A percentile compares a stretch with the other conserved stretches of the same genome.
phyloP scores from a whole-genome alignment of 306 rosid species.

The Cicer cuneatum region DNA sequence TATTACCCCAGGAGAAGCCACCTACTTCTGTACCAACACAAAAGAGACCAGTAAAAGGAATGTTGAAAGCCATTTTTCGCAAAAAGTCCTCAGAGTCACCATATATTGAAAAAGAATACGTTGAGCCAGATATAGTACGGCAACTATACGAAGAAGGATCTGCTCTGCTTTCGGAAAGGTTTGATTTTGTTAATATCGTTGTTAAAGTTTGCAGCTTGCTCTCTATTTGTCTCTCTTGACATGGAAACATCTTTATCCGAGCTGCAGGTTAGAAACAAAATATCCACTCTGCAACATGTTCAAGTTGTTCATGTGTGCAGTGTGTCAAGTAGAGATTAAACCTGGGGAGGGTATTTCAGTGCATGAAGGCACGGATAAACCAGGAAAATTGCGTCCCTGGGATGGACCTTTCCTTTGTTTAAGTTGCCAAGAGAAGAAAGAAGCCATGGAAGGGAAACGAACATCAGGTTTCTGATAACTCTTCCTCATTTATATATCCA shows the following conservation, averaged over 20 bases:
- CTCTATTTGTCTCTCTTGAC: conserved; percentile 42
- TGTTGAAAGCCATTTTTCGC: conserved; percentile 84
- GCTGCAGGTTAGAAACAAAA: conserved; percentile 88
- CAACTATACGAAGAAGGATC: conserved; percentile 97
- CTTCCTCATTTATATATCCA: conserved; percentile 28
- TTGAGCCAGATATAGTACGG: conserved; percentile 80
- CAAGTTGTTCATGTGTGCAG: conserved; percentile 92
- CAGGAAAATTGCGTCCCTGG: conserved; percentile 85
- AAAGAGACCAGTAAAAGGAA: conserved; percentile 78
- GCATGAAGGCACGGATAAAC: conserved; percentile 63
- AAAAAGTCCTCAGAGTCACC: conserved; percentile 75
- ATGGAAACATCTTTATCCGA: conserved; percentile 37
- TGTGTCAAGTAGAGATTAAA: conserved; percentile 91
- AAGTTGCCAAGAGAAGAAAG: conserved; percentile 96
- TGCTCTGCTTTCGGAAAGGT: conserved; percentile 96
- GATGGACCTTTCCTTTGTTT: conserved; percentile 96
- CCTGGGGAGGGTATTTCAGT: conserved; percentile 96
- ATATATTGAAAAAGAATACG: conserved; percentile 65
- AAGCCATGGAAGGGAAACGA: conserved; percentile 98
- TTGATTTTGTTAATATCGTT: conserved; percentile 32
- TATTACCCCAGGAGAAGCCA: conserved; percentile 80
- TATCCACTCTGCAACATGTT: conserved; percentile 99
- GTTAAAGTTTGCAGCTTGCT: conserved; percentile 20
- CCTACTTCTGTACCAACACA: conserved; percentile 56
- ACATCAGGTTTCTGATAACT: conserved; percentile 57